Evolutionary conservation across 148 eudicot species (phyloP).

Genomic region (Salicornia ramosissima): DNA sequence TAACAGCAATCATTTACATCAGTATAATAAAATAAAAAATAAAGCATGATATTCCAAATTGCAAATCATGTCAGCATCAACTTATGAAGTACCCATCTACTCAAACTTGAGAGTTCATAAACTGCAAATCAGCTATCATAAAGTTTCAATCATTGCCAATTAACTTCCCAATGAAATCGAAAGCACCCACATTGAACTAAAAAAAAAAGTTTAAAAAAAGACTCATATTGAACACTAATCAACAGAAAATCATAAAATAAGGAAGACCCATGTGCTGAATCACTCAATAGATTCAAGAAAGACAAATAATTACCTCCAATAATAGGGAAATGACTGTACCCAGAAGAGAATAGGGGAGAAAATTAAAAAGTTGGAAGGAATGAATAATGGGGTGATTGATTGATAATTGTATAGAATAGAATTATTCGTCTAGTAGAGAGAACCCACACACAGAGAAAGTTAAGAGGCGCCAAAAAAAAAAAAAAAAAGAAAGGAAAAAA

Average conservation of each 20-base stretch:
- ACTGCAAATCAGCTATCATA: not conserved
- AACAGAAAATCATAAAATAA: slow-evolving; percentile 13
- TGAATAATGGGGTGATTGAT: slow-evolving; percentile 7
- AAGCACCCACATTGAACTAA: slow-evolving; percentile 10
- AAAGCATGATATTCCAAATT: not conserved
- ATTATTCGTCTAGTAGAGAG: not conserved
- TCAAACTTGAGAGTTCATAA: too few relatives aligned
- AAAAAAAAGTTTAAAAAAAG: slow-evolving; percentile 4
- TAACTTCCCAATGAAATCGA: not conserved
- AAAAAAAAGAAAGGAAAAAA: too few relatives aligned
- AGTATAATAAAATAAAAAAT: slow-evolving; percentile 1
- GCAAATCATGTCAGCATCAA: not conserved
- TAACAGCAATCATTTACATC: not conserved
- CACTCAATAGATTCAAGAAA: slow-evolving; percentile 11
- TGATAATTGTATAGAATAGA: too few relatives aligned
- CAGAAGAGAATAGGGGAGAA: not conserved
- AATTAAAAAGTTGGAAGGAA: not conserved
- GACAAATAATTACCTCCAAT: slow-evolving; percentile 15
- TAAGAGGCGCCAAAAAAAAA: slow-evolving; percentile 27
- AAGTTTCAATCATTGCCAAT: slow-evolving; percentile 7
- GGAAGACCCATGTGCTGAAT: slow-evolving; percentile 22
- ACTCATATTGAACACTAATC: not conserved
- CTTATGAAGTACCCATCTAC: not conserved
- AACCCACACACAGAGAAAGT: slow-evolving; percentile 1
- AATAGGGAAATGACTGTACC: slow-evolving; percentile 3